These are phyloP conservation scores for Wickerhamomyces sydowiorum DNA, from an alignment of 805 yeast species.

Conservation along the genomic window DNA sequence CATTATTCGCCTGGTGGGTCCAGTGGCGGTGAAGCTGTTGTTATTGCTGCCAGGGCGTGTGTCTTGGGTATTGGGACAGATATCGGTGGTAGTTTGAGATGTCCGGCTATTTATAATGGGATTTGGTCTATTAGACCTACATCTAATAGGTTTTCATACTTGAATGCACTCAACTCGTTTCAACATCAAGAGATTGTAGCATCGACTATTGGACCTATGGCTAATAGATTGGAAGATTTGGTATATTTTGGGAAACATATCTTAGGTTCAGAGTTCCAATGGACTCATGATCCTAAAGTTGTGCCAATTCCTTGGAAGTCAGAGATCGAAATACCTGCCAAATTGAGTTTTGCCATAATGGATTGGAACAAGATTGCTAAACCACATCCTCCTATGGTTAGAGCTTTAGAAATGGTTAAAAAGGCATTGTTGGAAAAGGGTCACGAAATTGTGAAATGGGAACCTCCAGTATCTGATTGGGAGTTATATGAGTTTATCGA, in stretches of 20 bases:
- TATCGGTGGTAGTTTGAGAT: conserved; percentile 46
- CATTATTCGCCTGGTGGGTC: conserved; percentile 45
- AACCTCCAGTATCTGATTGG: conserved; percentile 31
- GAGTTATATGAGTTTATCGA: conserved; percentile 22
- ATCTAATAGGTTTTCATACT: conserved; percentile 37
- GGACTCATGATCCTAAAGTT: conserved; percentile 36
- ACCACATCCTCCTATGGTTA: conserved; percentile 44
- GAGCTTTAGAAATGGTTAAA: conserved; percentile 35
- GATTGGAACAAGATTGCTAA: conserved; percentile 37
- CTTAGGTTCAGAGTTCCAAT: conserved; percentile 29
- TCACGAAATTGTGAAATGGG: conserved; percentile 46
- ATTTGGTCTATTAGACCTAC: conserved; percentile 40
- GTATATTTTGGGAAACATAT: conserved; percentile 28
- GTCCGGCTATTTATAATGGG: conserved; percentile 39
- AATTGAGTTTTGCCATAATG: conserved; percentile 36
- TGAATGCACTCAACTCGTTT: conserved; percentile 31
- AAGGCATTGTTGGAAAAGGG: conserved; percentile 35
- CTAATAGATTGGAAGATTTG: conserved; percentile 32
- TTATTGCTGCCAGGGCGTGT: conserved; percentile 39
- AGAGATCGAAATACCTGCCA: conserved; percentile 26
- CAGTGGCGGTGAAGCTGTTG: conserved; percentile 50
- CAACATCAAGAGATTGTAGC: conserved; percentile 43
- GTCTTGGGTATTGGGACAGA: conserved; percentile 51
- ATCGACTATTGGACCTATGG: conserved; percentile 44
- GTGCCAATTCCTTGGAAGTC: conserved; percentile 36